Evolutionary conservation across 2,329 filamentous ascomycete species (phyloP).

Genomic region (Pseudogymnoascus sp.): DNA sequence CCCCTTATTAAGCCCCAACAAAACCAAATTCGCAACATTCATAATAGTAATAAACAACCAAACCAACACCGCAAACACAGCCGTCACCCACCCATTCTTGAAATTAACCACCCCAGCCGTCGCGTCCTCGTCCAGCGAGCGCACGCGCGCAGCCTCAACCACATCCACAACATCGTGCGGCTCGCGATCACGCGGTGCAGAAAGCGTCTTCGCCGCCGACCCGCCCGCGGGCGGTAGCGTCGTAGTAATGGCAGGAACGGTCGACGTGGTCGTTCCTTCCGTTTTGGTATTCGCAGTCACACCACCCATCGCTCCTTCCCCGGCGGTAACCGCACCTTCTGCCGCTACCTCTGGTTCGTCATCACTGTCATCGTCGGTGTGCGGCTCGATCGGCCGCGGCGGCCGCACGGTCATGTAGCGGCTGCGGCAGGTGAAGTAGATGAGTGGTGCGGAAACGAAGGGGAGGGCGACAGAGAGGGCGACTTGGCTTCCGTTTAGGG

Average conservation of each 20-base stretch:
- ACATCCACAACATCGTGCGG: background rate
- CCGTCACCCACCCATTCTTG: constrained; percentile 62
- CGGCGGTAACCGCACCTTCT: constrained; percentile 14
- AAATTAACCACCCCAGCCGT: constrained; percentile 38
- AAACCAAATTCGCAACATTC: constrained; percentile 69
- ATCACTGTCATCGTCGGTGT: constrained; percentile 24
- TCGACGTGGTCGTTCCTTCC: constrained; percentile 8
- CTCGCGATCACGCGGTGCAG: background rate
- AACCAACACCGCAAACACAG: constrained; percentile 49
- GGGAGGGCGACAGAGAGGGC: constrained; percentile 70
- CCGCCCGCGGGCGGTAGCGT: constrained; percentile 10
- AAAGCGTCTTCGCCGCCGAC: background rate
- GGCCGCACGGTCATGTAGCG: constrained; percentile 68
- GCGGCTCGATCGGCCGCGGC: constrained; percentile 31
- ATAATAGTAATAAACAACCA: constrained; percentile 70
- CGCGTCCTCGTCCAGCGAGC: constrained; percentile 25
- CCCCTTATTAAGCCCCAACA: constrained; percentile 41
- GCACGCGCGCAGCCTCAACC: background rate
- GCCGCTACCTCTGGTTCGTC: constrained; percentile 9
- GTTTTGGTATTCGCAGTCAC: constrained; percentile 16
- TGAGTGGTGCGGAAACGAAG: constrained; percentile 72
- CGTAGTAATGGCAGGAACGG: constrained; percentile 6
- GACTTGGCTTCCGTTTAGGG: constrained; percentile 70
- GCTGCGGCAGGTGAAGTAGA: constrained; percentile 74
- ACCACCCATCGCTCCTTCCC: background rate